Base-by-base conservation (phyloP, 306 rosid species). In the Myrica gale region DNA sequence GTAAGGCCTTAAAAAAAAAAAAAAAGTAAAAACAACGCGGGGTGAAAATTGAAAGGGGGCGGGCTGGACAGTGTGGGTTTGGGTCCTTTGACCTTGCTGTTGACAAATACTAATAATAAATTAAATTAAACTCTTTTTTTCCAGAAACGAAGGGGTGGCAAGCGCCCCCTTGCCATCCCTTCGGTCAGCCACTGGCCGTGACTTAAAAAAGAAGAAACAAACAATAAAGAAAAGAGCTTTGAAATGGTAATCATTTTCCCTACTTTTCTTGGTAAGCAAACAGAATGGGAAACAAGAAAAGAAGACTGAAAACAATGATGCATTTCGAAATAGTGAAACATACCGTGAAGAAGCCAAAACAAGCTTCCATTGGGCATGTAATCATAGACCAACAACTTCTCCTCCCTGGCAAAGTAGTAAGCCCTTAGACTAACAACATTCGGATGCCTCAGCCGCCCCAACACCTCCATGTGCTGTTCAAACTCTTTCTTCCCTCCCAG, bases 321-420 rank as follows among this genome's bases (percentile, higher is more conserved):
- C n/a, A 1, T 21, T 71, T 2, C n/a, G 58, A 73, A 10, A 7
- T 48, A 23, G 51, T 20, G 0, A 2, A 66, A 76, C 75, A 23
- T 85, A 93, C 98, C 98, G 43, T 93, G 98, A 73, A 93, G 91
- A 41, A 93, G 89, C 91, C 92, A 93, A 56, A 89, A 93, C 85
- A 93, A 81, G 92, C 84, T 91, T 2, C 84, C 92, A 69, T 90
- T 91, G 53, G 96, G 87, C 93, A 93, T 88, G 84, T 76, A 93
- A 78, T 93, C 98, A 48, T 79, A 93, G 9, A 93, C 97, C 76
- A 93, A 81, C 62, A 93, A 53, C 70, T 90, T 93, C 84, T 93
- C 97, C 37, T 93, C 92, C 41, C 85, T 77, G 0, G 96, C 93
- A n/a, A 89, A 91, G 54, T 90, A 90, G 77, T 87, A 93, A 63